Percentiles rank a stretch among this genome's conserved stretches.
Conservation (phyloP, 257 asterid genomes). For the Ehretia macrophylla region DNA sequence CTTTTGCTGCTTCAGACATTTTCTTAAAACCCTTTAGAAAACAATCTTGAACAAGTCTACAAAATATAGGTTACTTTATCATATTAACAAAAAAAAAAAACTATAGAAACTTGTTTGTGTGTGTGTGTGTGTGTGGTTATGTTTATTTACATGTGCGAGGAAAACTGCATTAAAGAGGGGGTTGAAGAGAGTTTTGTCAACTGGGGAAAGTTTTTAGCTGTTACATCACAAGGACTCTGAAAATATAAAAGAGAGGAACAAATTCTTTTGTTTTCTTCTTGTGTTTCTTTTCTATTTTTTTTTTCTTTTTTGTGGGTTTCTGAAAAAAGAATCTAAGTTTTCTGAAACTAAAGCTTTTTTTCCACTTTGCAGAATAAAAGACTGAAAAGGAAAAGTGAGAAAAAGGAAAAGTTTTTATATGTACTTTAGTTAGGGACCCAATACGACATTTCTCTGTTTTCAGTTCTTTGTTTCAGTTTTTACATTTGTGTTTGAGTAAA, state of each 20-base stretch:
- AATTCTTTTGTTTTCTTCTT: too few relatives aligned
- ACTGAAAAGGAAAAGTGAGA: not conserved
- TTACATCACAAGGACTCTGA: not conserved
- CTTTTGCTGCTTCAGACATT: conserved; percentile 66
- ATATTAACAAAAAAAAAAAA: not conserved
- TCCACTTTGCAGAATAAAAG: not conserved
- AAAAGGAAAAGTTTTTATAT: not conserved
- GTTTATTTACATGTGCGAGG: too few relatives aligned
- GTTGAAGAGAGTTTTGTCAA: not conserved
- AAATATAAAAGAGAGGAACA: too few relatives aligned
- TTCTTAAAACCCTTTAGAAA: conserved; percentile 3
- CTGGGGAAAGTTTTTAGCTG: too few relatives aligned
- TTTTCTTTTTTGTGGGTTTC: too few relatives aligned
- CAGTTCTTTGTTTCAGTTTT: conserved; percentile 6
- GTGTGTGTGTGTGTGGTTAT: too few relatives aligned
- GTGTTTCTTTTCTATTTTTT: too few relatives aligned
- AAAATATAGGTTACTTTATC: not conserved
- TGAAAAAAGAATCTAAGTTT: not conserved
- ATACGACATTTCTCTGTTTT: not conserved
- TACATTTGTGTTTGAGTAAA: conserved; percentile 6
- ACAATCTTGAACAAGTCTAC: conserved; percentile 22
- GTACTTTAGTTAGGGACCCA: not conserved
- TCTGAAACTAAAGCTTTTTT: not conserved
- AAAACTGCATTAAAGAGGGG: not conserved
- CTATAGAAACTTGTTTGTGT: not conserved